Base-by-base conservation (phyloP, 169 alveolate genomes). In the Theileria orientalis region DNA sequence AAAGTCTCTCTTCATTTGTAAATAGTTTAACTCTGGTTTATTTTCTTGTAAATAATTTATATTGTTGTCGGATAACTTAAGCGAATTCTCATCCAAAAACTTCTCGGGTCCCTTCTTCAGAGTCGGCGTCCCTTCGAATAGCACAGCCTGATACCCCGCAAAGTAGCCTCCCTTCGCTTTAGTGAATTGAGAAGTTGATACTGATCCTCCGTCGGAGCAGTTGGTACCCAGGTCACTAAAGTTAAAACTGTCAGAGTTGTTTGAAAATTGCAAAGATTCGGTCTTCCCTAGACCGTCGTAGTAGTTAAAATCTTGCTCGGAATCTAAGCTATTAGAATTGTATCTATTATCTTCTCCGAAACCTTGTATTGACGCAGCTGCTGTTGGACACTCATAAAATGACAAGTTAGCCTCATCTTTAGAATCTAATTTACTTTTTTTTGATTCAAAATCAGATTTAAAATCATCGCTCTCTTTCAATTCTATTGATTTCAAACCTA, bases 381-480 rank as follows among this genome's bases (percentile, higher is more conserved):
- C 83, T 8, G 86, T 78, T 14, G 86, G 86, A 57, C 86, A 78
- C 64, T 78, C 86, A 33, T 78, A 78, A 16, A 78, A 60, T 41
- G 86, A 78, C 49, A 54, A 25, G 44, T 56, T 56, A 3, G 44
- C 30, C 68, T 69, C 64, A 6, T 69, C 80, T 8, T 47, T 5
- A 33, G 63, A 57, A 7, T 35, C 79, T 21, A 25, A 42, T 61
- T 54, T 37, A 14, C 21, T 16, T 11, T 52, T 44, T 21, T 66
- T 42, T 35, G 42, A 37, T 49, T 19, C 56, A 57, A 23, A n/a
- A 9, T 52, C 64, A 29, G 42, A 72, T 63, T 19, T 33, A 16
- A 1, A 60, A 11, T 67, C 77, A 29, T 60, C 69, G 35, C 25
- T 37, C 25, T 33, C 46, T 37, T 59, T 41, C 19, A 16, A 49